Evolutionary conservation across 1,139 yeast species (phyloP), one percentile per base, ranked within the genome.

Genomic region (Kodamaea arcana): DNA sequence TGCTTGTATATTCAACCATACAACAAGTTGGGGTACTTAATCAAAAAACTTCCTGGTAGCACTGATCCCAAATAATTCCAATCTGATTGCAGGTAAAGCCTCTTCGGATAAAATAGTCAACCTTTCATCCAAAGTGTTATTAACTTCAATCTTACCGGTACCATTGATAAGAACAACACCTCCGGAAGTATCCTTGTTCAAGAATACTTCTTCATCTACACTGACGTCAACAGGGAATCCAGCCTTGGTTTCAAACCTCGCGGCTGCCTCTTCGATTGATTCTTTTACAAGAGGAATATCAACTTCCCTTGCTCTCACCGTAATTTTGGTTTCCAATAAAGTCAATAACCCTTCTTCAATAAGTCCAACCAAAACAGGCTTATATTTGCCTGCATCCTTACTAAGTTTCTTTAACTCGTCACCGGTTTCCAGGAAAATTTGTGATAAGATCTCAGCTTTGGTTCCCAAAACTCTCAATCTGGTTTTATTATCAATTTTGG

Each of bases 121-220:
- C 65, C 99, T 85, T 69, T 90, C 97, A 54, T 87, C 96, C 54
- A 94, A 75, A 27, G 98, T 90, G 69, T 92, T 92, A 65, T 86
- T 73, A 40, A 92, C 87, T 50, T 83, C 90, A 48, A 94, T 90
- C 65, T 84, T 87, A 37, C 95, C 95, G 24, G 76, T 58, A 29
- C 75, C 75, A 55, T 83, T 85, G 40, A 74, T 60, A 34, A 87
- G 73, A 35, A 87, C 61, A 34, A 81, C 87, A 53, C 99, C 99
- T 43, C 99, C 99, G 33, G 94, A 80, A 42, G 68, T 65, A 43
- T 79, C 82, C 37, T 78, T 72, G 44, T 69, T 68, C 56, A 88
- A 72, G 57, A 60, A 77, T 30, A 70, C 57, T 6, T 62, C 51
- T 45, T 82, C 84, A 47, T 78, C 77, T 41, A 87, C 58, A n/a